Conservation (phyloP, 2,329 filamentous ascomycete species). For the Aureobasidium musti region DNA sequence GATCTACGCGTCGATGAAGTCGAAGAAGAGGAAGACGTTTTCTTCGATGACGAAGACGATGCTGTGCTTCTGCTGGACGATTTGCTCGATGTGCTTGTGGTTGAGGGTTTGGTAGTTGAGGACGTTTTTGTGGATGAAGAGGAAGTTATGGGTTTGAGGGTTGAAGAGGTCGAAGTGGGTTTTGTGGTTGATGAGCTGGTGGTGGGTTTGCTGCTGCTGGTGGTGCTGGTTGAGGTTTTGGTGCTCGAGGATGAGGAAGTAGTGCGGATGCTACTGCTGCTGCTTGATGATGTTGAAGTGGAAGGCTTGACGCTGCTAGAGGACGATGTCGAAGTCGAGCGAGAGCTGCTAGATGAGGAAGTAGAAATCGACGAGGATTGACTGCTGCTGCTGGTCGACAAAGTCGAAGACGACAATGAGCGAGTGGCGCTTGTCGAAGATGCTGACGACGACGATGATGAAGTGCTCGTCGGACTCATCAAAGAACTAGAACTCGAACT, state of each 20-base stretch:
- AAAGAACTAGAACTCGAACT: background rate
- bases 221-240: background rate
- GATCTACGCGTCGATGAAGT: background rate
- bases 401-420: background rate
- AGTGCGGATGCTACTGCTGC: background rate
- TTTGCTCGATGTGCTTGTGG: background rate
- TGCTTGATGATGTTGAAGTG: background rate
- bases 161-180: background rate
- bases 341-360: conserved; percentile 5
- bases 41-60: background rate
- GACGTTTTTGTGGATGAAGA: background rate
- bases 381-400: background rate
- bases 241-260: background rate
- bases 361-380: background rate
- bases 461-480: background rate
- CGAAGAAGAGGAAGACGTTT: background rate
- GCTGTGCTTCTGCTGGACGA: background rate
- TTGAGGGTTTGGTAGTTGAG: background rate
- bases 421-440: background rate
- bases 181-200: conserved; percentile 6
- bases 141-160: background rate
- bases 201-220: background rate
- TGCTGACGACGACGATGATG: background rate
- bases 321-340: background rate
- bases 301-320: conserved; percentile 2